These are phyloP conservation scores for Lactifluus hygrophoroides DNA, from an alignment of 768 basidiomycete genomes.

Conservation along the genomic window DNA sequence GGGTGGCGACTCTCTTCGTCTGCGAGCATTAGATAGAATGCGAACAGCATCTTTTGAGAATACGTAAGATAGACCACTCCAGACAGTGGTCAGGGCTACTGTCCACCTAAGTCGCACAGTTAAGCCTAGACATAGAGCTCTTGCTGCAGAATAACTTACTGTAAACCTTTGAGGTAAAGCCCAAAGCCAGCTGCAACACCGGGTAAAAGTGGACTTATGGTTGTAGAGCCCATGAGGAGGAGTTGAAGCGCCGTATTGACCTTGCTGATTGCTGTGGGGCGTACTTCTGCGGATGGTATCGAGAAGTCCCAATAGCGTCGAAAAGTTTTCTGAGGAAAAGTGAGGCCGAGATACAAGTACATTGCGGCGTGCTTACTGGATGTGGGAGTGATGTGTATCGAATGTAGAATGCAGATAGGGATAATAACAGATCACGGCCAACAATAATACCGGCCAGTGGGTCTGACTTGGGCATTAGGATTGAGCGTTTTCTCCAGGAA, in stretches of 20 bases:
- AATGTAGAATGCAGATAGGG: constrained; percentile 85
- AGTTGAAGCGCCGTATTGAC: constrained; percentile 93
- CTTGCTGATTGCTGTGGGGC: constrained; percentile 91
- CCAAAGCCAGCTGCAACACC: constrained; percentile 48
- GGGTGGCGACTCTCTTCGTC: not conserved
- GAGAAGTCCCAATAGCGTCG: constrained; percentile 93
- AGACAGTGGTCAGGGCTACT: constrained; percentile 85
- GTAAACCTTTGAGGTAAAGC: constrained; percentile 61
- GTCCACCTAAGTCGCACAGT: constrained; percentile 46
- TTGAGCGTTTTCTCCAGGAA: not conserved
- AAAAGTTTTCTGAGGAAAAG: constrained; percentile 67
- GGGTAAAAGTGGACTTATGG: constrained; percentile 72
- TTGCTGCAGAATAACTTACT: not conserved
- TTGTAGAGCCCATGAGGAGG: constrained; percentile 82
- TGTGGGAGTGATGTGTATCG: constrained; percentile 83
- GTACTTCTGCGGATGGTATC: constrained; percentile 90
- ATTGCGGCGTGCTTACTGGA: constrained; percentile 52
- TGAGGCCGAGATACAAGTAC: constrained; percentile 6
- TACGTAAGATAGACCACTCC: constrained; percentile 82
- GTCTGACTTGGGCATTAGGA: constrained; percentile 38
- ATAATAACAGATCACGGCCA: constrained; percentile 81
- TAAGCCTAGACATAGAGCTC: not conserved
- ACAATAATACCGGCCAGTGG: constrained; percentile 81
- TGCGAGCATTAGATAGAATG: constrained; percentile 27
- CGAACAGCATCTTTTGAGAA: constrained; percentile 69